Conservation (phyloP, 1,284 basidiomycete genomes). For the Gymnopus androsaceus region DNA sequence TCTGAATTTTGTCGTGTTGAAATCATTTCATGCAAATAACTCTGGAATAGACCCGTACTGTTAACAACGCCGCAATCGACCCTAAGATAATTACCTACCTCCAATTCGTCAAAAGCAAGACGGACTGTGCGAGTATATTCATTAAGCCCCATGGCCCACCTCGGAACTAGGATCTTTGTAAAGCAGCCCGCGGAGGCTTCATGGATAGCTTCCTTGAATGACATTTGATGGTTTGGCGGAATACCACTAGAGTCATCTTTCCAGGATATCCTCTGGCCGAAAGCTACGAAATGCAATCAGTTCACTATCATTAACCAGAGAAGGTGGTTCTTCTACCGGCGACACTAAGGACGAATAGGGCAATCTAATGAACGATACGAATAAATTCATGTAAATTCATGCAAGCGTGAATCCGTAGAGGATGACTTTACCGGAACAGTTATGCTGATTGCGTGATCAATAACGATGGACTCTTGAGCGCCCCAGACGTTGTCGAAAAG, state of each 20-base stretch:
- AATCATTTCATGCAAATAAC: slow-evolving; percentile 61
- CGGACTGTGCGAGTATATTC: slow-evolving; percentile 36
- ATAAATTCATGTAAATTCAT: too few species aligned
- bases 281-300: slow-evolving; percentile 39
- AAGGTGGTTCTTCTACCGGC: slow-evolving; percentile 40
- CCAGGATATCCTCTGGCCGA: slow-evolving; percentile 56
- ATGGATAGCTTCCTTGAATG: slow-evolving; percentile 59
- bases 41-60: slow-evolving; percentile 30
- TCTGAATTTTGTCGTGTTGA: slow-evolving; percentile 39
- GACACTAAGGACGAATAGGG: slow-evolving; percentile 56
- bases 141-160: slow-evolving; percentile 45
- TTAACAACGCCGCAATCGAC: background rate
- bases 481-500: slow-evolving; percentile 42
- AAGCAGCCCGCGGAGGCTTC: slow-evolving; percentile 46
- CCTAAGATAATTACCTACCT: slow-evolving; percentile 33
- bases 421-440: slow-evolving; percentile 49
- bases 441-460: slow-evolving; percentile 40
- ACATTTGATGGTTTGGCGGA: slow-evolving; percentile 50
- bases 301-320: background rate
- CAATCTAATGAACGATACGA: slow-evolving; percentile 41
- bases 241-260: slow-evolving; percentile 42
- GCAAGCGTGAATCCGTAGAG: background rate
- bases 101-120: slow-evolving; percentile 50
- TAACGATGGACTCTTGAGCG: slow-evolving; percentile 29
- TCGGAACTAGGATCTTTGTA: slow-evolving; percentile 45